These are phyloP conservation scores for Cyathus striatus DNA, from an alignment of 768 basidiomycete species.

Conservation along the genomic window DNA sequence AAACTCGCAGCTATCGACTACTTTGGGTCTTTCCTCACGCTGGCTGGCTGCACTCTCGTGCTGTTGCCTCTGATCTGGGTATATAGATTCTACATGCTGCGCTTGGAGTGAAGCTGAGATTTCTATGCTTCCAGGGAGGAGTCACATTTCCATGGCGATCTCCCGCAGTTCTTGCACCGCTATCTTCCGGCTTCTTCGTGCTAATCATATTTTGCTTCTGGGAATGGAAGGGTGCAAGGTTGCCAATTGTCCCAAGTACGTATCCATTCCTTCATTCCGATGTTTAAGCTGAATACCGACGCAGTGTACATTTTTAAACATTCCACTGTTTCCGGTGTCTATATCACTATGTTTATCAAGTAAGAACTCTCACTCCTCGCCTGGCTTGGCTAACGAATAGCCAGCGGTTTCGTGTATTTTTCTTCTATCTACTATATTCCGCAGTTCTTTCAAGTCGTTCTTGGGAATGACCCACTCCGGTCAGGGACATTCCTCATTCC, in stretches of 20 bases:
- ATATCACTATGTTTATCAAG: constrained; percentile 68
- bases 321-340: constrained; percentile 61
- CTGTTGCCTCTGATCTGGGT: constrained; percentile 75
- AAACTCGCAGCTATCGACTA: constrained; percentile 69
- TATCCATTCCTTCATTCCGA: constrained; percentile 1
- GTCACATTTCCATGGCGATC: constrained; percentile 71
- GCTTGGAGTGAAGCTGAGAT: too few species aligned
- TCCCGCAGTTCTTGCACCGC: constrained; percentile 54
- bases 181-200: constrained; percentile 51
- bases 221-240: constrained; percentile 65
- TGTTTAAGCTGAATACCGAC: background rate
- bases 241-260: constrained; percentile 73
- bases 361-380: constrained; percentile 14
- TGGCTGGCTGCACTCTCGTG: constrained; percentile 56
- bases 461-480: constrained; percentile 61
- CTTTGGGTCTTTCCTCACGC: constrained; percentile 50
- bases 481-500: constrained; percentile 61
- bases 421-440: constrained; percentile 70
- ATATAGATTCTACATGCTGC: constrained; percentile 9
- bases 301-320: constrained; percentile 73
- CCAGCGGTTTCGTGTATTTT: constrained; percentile 56
- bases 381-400: background rate
- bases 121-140: constrained; percentile 70
- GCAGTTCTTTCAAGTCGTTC: constrained; percentile 69
- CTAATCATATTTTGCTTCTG: constrained; percentile 58